phyloP scores from a whole-genome alignment of 1,139 yeast genomes.

The Candida sojae region DNA sequence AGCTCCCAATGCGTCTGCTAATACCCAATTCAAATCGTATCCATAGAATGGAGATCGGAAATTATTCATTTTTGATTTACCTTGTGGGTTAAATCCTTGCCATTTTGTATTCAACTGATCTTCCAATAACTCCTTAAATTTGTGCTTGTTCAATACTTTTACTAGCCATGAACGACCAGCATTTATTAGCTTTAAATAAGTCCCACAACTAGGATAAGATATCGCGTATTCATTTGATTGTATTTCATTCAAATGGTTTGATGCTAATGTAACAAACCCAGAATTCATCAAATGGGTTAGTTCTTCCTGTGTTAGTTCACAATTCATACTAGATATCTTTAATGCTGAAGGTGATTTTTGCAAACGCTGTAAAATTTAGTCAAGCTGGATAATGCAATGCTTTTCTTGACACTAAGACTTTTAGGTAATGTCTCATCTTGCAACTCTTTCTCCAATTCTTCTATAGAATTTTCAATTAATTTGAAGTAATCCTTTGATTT shows the following conservation, averaged over 20 bases:
- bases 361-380: constrained; percentile 27
- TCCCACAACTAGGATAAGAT: constrained; percentile 65
- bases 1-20: constrained; percentile 68
- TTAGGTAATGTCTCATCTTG: background rate
- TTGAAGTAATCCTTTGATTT: constrained; percentile 25
- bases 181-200: constrained; percentile 49
- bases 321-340: constrained; percentile 24
- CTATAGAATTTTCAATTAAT: constrained; percentile 17
- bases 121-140: constrained; percentile 58
- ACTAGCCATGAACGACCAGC: constrained; percentile 54
- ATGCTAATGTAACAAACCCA: constrained; percentile 58
- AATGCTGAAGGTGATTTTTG: constrained; percentile 30
- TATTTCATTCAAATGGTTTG: constrained; percentile 50
- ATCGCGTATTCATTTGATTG: constrained; percentile 47
- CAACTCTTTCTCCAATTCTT: constrained; percentile 1
- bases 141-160: constrained; percentile 40
- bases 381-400: constrained; percentile 14
- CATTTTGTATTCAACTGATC: constrained; percentile 49
- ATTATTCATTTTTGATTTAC: constrained; percentile 37
- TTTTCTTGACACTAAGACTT: background rate
- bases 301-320: constrained; percentile 29
- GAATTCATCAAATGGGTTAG: constrained; percentile 39
- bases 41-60: constrained; percentile 64
- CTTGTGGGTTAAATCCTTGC: constrained; percentile 38
- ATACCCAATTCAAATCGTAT: constrained; percentile 57